phyloP scores from a whole-genome alignment of 2,329 filamentous ascomycete genomes.

The Colletotrichum spinosum region DNA sequence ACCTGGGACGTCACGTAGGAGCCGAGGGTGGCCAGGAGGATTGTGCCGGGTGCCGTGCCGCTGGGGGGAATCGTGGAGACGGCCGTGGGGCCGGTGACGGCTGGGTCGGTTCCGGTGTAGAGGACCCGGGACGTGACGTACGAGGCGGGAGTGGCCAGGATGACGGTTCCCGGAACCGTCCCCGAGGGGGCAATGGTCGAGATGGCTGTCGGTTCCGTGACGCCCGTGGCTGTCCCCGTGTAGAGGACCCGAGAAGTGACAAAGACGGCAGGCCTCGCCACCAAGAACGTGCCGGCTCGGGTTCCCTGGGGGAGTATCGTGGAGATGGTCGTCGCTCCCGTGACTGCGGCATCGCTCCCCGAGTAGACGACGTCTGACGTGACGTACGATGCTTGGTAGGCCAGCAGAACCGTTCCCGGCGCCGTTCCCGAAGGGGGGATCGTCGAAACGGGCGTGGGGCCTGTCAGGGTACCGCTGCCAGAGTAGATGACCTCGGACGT shows the following conservation, averaged over 20 bases:
- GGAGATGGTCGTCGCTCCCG: neutral
- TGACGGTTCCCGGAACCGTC: constrained; percentile 19
- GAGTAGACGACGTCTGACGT: neutral
- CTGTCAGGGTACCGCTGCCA: neutral
- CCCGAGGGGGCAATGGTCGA: constrained; percentile 20
- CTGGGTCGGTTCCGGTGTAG: constrained; percentile 22
- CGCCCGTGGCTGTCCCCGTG: neutral
- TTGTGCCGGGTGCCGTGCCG: constrained; percentile 23
- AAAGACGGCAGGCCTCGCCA: constrained; percentile 11
- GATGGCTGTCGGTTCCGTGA: constrained; percentile 1
- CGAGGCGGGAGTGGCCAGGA: constrained; percentile 21
- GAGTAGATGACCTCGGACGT: constrained; percentile 11
- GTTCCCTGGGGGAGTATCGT: constrained; percentile 26
- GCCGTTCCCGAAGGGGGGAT: constrained; percentile 14
- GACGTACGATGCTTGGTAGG: constrained; percentile 1
- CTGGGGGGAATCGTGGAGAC: constrained; percentile 27
- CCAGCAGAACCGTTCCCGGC: constrained; percentile 12
- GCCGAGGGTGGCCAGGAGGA: constrained; percentile 23
- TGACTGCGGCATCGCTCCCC: constrained; percentile 2
- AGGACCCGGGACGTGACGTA: constrained; percentile 31
- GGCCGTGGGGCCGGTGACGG: constrained; percentile 20
- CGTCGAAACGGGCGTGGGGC: constrained; percentile 4
- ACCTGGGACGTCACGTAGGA: constrained; percentile 24
- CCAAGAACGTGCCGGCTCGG: constrained; percentile 14
- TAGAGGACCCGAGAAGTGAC: constrained; percentile 18